A percentile compares a stretch with the other conserved stretches of the same genome.
phyloP scores from a whole-genome alignment of 75 land plant genomes.

The Ceratopteris richardii region DNA sequence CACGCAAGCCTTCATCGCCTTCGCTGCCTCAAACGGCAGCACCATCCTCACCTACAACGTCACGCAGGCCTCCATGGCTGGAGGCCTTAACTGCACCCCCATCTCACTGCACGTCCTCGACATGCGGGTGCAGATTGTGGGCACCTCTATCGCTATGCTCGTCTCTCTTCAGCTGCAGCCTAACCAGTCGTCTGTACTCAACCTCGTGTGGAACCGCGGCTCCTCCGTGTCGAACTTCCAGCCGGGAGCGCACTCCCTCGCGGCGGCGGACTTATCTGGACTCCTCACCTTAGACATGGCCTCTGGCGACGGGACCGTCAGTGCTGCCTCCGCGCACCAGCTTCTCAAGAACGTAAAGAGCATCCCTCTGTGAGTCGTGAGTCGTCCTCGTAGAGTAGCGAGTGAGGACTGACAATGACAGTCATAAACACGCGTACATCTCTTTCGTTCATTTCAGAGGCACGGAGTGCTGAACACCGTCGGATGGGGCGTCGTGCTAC shows the following conservation, averaged over 20 bases:
- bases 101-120: constrained; percentile 39
- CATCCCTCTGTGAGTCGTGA: too few relatives aligned
- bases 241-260: constrained; percentile 56
- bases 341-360: neutral
- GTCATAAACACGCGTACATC: too few relatives aligned
- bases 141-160: constrained; percentile 25
- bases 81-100: constrained; percentile 24
- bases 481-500: constrained; percentile 64
- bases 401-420: too few relatives aligned
- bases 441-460: too few relatives aligned
- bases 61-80: constrained; percentile 45
- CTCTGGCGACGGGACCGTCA: constrained; percentile 18
- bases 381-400: too few relatives aligned
- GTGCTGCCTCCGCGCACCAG: neutral
- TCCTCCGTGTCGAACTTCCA: constrained; percentile 52
- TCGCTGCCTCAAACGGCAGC: constrained; percentile 38
- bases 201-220: constrained; percentile 82
- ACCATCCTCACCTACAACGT: constrained; percentile 51
- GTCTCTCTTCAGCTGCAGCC: constrained; percentile 15
- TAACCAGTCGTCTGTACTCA: constrained; percentile 40
- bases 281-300: constrained; percentile 43
- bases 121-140: constrained; percentile 32
- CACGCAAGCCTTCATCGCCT: constrained; percentile 65
- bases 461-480: constrained; percentile 48
- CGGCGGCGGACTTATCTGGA: constrained; percentile 42